phyloP scores from a whole-genome alignment of 75 land plant species.

The Adiantum capillusveneris region DNA sequence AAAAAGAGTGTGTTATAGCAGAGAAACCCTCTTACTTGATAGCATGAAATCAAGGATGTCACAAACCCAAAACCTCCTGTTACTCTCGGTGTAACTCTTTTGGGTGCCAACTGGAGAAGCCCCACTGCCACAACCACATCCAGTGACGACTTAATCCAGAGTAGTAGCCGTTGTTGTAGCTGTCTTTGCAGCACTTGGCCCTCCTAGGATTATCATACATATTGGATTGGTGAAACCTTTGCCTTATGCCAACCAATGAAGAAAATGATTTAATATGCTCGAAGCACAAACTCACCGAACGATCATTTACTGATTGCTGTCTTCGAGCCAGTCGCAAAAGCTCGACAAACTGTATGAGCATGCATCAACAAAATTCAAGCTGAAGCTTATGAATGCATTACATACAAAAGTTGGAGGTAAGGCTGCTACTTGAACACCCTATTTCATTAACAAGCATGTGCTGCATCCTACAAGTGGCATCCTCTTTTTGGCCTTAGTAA shows the following conservation, averaged over 20 bases:
- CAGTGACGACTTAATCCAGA: constrained; percentile 40
- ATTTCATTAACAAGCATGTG: no score
- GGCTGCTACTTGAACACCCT: no score
- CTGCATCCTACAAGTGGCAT: no score
- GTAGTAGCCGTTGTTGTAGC: constrained; percentile 28
- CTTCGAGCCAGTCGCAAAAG: neutral
- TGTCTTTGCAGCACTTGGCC: constrained; percentile 13
- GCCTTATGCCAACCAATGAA: neutral
- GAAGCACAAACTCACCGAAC: neutral
- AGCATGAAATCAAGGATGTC: constrained; percentile 59
- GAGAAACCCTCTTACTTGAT: constrained; percentile 34
- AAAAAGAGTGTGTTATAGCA: neutral
- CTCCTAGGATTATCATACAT: no score
- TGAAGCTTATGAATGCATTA: no score
- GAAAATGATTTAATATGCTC: neutral
- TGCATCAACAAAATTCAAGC: no score
- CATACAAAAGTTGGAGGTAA: no score
- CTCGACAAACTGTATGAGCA: neutral
- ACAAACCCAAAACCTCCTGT: constrained; percentile 55
- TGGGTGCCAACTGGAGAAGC: constrained; percentile 57
- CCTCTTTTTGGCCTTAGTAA: no score
- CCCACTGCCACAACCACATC: constrained; percentile 58
- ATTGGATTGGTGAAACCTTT: neutral
- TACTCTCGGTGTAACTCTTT: constrained; percentile 55
- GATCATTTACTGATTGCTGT: neutral